Conservation (phyloP, 352 stramenopile genomes). For the Pythium phragmiticola region DNA sequence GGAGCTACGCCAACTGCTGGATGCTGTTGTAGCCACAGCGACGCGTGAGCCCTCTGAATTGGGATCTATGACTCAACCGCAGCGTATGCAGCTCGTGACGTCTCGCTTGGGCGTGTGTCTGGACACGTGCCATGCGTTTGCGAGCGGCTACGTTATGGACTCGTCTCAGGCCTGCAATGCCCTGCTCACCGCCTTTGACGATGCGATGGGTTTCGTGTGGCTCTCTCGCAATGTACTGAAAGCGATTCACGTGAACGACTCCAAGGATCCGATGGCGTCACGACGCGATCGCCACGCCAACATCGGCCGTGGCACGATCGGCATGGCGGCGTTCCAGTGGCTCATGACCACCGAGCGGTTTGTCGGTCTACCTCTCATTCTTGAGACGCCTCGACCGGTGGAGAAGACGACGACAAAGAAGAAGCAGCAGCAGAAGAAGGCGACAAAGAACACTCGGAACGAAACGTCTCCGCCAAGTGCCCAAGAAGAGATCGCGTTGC, state of each 20-base stretch:
- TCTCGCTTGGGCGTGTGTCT: conserved; percentile 39
- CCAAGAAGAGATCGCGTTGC: conserved; percentile 2
- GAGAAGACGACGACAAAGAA: background rate
- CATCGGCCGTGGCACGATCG: conserved; percentile 37
- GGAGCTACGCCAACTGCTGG: conserved; percentile 35
- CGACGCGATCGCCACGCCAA: conserved; percentile 40
- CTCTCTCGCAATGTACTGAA: conserved; percentile 29
- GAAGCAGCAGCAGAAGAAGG: background rate
- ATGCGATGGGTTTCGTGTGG: conserved; percentile 29
- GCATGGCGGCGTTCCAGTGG: conserved; percentile 35
- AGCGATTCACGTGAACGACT: conserved; percentile 52
- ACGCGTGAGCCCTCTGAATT: background rate
- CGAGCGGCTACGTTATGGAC: conserved; percentile 32
- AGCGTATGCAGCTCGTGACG: background rate
- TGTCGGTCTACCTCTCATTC: conserved; percentile 37
- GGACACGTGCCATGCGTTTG: conserved; percentile 45
- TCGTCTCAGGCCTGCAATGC: conserved; percentile 27
- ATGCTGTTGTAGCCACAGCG: conserved; percentile 12
- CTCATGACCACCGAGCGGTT: conserved; percentile 41
- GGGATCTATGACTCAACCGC: background rate
- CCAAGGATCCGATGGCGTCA: conserved; percentile 29
- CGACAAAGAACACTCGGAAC: background rate
- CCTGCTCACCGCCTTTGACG: conserved; percentile 36
- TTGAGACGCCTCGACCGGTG: conserved; percentile 36
- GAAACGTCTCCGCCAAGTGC: background rate